phyloP scores from a whole-genome alignment of 2,329 filamentous ascomycete genomes.

The Kalmusia sp. region DNA sequence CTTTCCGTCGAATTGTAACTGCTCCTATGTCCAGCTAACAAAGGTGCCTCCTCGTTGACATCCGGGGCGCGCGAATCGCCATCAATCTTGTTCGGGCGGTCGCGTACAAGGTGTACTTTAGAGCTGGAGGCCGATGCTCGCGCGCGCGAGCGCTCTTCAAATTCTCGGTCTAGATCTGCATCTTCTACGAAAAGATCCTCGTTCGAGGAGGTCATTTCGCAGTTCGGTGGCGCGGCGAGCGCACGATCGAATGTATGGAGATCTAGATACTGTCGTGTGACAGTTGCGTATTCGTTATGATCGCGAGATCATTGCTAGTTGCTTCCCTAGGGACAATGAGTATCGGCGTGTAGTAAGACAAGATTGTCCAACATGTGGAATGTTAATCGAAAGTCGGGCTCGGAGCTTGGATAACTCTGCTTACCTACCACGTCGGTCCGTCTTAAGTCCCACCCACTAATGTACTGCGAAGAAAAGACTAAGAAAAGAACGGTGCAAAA shows the following conservation, averaged over 20 bases:
- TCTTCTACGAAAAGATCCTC: constrained; percentile 40
- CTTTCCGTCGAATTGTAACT: constrained; percentile 12
- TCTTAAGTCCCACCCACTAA: constrained; percentile 6
- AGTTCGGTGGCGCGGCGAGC: not conserved
- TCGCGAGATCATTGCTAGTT: constrained; percentile 5
- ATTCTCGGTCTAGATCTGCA: constrained; percentile 34
- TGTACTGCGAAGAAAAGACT: not conserved
- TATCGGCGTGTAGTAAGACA: not conserved
- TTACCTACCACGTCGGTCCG: not conserved
- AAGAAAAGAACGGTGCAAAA: not conserved
- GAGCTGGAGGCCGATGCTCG: constrained; percentile 20
- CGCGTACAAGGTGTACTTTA: constrained; percentile 10
- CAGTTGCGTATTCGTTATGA: not conserved
- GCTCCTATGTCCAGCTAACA: constrained; percentile 27
- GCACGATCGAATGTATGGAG: not conserved
- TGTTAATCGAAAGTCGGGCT: not conserved
- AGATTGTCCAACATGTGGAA: not conserved
- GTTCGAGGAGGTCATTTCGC: constrained; percentile 29
- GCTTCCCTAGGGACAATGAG: not conserved
- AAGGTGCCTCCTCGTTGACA: constrained; percentile 35
- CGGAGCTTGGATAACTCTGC: not conserved
- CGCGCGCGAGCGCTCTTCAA: constrained; percentile 14
- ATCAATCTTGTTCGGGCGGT: constrained; percentile 21
- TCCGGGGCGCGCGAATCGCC: constrained; percentile 19
- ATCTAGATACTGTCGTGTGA: not conserved